These are phyloP conservation scores for Paramarasmius palmivorus DNA, from an alignment of 1,284 basidiomycete species.

Conservation along the genomic window DNA sequence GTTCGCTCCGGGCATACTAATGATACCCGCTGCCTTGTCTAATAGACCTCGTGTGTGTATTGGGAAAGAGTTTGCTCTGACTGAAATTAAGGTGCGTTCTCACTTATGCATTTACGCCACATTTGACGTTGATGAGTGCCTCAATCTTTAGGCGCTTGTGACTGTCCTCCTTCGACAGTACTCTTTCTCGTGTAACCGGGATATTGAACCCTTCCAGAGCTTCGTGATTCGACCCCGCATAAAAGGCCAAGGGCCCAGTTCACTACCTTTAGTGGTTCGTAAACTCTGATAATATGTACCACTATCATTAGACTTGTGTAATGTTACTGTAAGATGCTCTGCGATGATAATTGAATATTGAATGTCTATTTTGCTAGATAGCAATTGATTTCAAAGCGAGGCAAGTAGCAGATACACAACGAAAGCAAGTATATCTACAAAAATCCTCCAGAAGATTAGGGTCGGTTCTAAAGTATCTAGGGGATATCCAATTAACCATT, in stretches of 20 bases:
- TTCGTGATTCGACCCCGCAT: slow-evolving; percentile 62
- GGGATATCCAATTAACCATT: neutral
- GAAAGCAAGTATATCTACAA: neutral
- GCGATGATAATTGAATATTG: no score
- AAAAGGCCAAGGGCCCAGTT: slow-evolving; percentile 48
- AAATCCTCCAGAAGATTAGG: neutral
- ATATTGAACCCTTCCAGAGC: slow-evolving; percentile 61
- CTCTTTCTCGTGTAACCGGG: slow-evolving; percentile 43
- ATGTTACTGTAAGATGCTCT: no score
- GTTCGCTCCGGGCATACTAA: neutral
- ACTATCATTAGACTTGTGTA: neutral
- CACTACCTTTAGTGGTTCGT: slow-evolving; percentile 51
- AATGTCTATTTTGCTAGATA: no score
- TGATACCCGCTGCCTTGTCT: slow-evolving; percentile 6
- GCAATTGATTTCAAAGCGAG: neutral
- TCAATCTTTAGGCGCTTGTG: slow-evolving; percentile 38
- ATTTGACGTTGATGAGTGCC: neutral
- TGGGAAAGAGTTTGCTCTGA: slow-evolving; percentile 52
- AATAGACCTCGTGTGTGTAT: slow-evolving; percentile 55
- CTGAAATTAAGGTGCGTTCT: slow-evolving; percentile 52
- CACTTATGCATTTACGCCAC: neutral
- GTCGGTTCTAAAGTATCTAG: no score
- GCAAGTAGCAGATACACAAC: neutral
- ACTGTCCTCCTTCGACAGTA: slow-evolving; percentile 52
- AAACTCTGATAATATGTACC: slow-evolving; percentile 24